Evolutionary conservation across 805 yeast species (phyloP), one percentile per base, ranked within the genome.

Genomic region (Metschnikowia santaceciliae): DNA sequence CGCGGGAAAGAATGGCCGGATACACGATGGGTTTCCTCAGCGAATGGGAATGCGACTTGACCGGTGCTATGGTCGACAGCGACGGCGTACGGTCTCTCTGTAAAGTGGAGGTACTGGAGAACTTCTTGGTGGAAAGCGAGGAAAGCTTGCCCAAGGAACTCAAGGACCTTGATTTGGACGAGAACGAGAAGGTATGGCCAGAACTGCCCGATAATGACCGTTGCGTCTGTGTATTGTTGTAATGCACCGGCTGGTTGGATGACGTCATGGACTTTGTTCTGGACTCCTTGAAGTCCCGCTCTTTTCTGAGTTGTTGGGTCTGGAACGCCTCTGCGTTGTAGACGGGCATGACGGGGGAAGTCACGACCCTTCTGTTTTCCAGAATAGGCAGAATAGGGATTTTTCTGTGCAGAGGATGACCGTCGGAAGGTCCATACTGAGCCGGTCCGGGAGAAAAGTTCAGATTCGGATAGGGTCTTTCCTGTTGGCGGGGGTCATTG

Each of bases 1-100:
- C 98, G 46, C 82, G 77, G 4, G 97, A 89, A 17, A 94, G 71
- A 61, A 89, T 60, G 0, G 99, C 98, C 1, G 98, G 97, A 65
- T 94, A 90, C 2, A 90, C 91, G 17, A 78, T 72, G 6, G 96
- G 95, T 50, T 79, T 76, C 49, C 71, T 71, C 11, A 77, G 66
- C 8, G 47, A 20, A 1, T 48, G 46, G 14, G 77, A 60, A 2
- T 80, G 66, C 0, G 87, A 75, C 53, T 76, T 74, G 23, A 74
- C 70, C 3, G 76, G 65, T 4, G 58, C 48, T 11, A 65, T 33
- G 0, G 72, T 65, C 15, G 65, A 60, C 23, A 58, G 54, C 4
- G 72, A 64, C 6, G 63, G 64, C n/a, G 53, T 58, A 19, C 76
- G 54, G 44, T 72, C 75, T 58, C 52, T 68, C 56, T 53, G 57